A percentile compares a stretch with the other conserved stretches of the same genome.
These are phyloP conservation scores for Clonostachys rosea DNA, from an alignment of 2,329 filamentous ascomycete genomes.

Conservation along the genomic window DNA sequence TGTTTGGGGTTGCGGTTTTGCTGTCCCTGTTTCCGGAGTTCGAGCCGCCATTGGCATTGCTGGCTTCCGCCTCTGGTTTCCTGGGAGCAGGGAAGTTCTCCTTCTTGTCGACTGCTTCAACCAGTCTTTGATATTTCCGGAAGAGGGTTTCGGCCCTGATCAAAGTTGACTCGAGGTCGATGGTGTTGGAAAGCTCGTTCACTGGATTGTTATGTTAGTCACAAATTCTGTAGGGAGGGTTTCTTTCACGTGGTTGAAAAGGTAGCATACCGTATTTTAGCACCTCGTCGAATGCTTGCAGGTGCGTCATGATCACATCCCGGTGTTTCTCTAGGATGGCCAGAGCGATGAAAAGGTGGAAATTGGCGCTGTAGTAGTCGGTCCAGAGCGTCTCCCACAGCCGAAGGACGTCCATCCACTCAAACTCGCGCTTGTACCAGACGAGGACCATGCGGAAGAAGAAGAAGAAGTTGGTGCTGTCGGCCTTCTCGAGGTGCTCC, in stretches of 20 bases:
- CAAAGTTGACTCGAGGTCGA: slow-evolving; percentile 83
- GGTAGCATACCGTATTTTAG: slow-evolving; percentile 76
- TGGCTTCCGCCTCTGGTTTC: slow-evolving; percentile 1
- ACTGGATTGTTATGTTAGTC: slow-evolving; percentile 45
- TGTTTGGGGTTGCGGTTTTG: slow-evolving; percentile 3
- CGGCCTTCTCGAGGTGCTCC: slow-evolving; percentile 79
- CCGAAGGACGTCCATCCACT: slow-evolving; percentile 79
- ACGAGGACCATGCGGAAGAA: slow-evolving; percentile 99
- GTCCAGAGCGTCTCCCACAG: slow-evolving; percentile 96
- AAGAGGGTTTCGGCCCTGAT: slow-evolving; percentile 87
- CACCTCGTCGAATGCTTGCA: slow-evolving; percentile 94
- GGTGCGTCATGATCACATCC: slow-evolving; percentile 92
- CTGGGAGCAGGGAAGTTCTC: slow-evolving; percentile 67
- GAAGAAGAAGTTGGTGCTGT: slow-evolving; percentile 99
- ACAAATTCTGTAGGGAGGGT: background rate
- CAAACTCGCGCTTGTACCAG: slow-evolving; percentile 98
- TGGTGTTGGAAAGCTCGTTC: slow-evolving; percentile 90
- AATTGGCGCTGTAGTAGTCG: slow-evolving; percentile 81
- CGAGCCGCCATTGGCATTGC: slow-evolving; percentile 1
- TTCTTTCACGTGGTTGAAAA: background rate
- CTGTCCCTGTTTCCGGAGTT: slow-evolving; percentile 7
- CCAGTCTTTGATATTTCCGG: slow-evolving; percentile 78
- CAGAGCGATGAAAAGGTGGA: slow-evolving; percentile 90
- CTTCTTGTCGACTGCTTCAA: slow-evolving; percentile 91
- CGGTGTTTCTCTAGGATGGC: slow-evolving; percentile 94